Conservation (phyloP, 2,329 filamentous ascomycete species). For the Alternaria sp. region DNA sequence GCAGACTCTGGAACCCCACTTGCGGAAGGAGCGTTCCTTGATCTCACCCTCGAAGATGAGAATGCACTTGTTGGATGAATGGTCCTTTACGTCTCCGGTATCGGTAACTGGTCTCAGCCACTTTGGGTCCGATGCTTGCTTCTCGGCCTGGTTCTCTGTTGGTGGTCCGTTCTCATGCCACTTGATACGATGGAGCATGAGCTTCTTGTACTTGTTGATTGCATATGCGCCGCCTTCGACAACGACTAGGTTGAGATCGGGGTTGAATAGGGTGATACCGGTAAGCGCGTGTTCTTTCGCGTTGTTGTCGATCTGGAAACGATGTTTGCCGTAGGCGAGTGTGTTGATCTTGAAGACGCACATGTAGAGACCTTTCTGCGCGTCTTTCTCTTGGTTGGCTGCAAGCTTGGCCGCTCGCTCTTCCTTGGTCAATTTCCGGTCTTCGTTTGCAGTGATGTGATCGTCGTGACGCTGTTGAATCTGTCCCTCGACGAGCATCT, state of each 20-base stretch:
- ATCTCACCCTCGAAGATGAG: constrained; percentile 92
- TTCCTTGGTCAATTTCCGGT: constrained; percentile 87
- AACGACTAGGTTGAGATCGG: constrained; percentile 84
- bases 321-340: constrained; percentile 89
- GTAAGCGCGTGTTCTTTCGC: constrained; percentile 88
- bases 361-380: constrained; percentile 81
- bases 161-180: constrained; percentile 90
- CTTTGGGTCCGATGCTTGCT: constrained; percentile 65
- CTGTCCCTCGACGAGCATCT: constrained; percentile 90
- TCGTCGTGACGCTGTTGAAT: constrained; percentile 83
- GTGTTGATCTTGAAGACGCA: constrained; percentile 89
- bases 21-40: constrained; percentile 79
- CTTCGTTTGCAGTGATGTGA: constrained; percentile 80
- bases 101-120: constrained; percentile 85
- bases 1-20: constrained; percentile 86
- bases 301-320: constrained; percentile 91
- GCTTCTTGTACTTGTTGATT: constrained; percentile 84
- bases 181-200: constrained; percentile 92
- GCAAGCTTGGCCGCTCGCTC: constrained; percentile 83
- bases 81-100: constrained; percentile 77
- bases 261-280: constrained; percentile 90
- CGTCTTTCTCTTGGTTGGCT: constrained; percentile 84
- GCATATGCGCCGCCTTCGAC: constrained; percentile 89
- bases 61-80: constrained; percentile 80
- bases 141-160: constrained; percentile 62